Evolutionary conservation across 1,284 basidiomycete genomes (phyloP), one percentile per base, ranked within the genome.

Genomic region (Rhodotorula sp.): DNA sequence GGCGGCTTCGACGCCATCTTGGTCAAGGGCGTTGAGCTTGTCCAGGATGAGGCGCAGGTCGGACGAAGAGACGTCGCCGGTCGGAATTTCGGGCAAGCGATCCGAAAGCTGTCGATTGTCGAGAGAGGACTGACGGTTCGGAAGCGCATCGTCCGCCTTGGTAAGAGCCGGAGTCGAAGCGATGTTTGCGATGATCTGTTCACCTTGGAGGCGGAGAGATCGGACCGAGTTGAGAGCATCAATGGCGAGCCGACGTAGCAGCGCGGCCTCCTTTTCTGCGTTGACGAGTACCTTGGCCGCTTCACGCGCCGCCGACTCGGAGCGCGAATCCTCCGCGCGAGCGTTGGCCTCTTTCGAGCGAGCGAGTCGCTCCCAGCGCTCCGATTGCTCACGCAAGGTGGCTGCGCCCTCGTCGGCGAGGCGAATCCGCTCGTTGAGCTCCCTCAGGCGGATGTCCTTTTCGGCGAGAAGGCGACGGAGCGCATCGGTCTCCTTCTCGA

Each of bases 1-100:
- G 0, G 88, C 88, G 63, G 95, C 93, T 47, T 91, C 82, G 80
- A 96, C 93, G 73, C 88, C 86, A 75, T 91, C 90, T 71, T 93
- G 88, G 21, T n/a, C 58, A 78, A 92, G 91, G 29, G 86, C 85
- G 51, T 88, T 84, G 21, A 93, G 82, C 26, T 86, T 84, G 67
- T 90, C 88, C 56, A 93, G 81, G 3, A 90, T 88, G 34, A 85
- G 83, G 14, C 84, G 82, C 49, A 4, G 39, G 29, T 10, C 20
- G 43, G 52, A 34, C 21, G 34, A 21, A n/a, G 73, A 90, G 87
- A 21, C 88, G 39, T 59, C 39, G 4, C 85, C 84, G 21, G 89
- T 87, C 72, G 51, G 51, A 52, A 43, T 43, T 8, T 43, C 39
- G 10, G 39, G 39, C 39, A 43, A 43, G 39, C 39, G 39, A 43